Evolutionary conservation across 495 filamentous ascomycete genomes (phyloP), one percentile per base, ranked within the genome.

Genomic region (Podospora sp.): DNA sequence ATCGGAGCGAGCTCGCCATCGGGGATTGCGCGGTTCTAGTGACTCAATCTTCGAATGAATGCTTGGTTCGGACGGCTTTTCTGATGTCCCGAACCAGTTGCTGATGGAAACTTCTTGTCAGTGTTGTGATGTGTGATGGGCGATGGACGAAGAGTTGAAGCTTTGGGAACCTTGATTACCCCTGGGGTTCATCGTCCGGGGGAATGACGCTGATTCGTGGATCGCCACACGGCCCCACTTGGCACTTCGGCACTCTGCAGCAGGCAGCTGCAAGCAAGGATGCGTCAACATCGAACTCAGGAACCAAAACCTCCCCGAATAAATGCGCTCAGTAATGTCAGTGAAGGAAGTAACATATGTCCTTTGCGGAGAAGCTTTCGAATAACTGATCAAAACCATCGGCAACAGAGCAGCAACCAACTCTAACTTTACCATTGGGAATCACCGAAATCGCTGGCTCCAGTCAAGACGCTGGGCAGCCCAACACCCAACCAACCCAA

Each of bases 1-100:
- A 64, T 49, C 65, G 63, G 57, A 71, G 35, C 25, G 66, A 71
- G 18, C 27, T 25, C 26, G 62, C 57, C 66, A 68, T 68, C 22
- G 8, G 25, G 27, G 49, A 21, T 40, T 3, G 58, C 18, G 33
- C 55, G 46, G 20, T 52, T 25, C 46, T 26, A 21, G 11, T 24
- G 21, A 7, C 33, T 12, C 25, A 20, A 26, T 22, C n/a, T 24
- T n/a, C 1, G 1, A 14, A 5, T 46, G 1, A 21, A 27, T 27
- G n/a, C 2, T 16, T 1, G 59, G 16, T 20, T 55, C 40, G 40
- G 5, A 46, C 40, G 5, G 12, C 2, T 18, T 11, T 46, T 2
- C 2, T 14, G 40, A 2, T 46, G 14, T 46, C 40, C 40, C 16
- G 2, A 46, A 46, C 16, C 5, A 46, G 14, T 14, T 46, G 14